phyloP scores from a whole-genome alignment of 768 basidiomycete species.

The Psilocybe azurescens region DNA sequence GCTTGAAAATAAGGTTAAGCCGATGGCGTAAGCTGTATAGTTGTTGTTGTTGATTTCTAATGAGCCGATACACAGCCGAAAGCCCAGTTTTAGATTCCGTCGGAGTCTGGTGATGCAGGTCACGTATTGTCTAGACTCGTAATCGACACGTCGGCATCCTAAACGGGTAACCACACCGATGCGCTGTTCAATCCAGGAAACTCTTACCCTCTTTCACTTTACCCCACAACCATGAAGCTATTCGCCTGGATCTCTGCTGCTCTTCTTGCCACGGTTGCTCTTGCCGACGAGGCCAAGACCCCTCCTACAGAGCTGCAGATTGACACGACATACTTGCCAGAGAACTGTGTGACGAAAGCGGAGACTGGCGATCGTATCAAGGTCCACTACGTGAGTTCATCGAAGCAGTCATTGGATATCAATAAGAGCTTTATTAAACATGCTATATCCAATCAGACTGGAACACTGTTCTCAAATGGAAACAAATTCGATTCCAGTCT shows the following conservation, averaged over 20 bases:
- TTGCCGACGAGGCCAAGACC: conserved; percentile 32
- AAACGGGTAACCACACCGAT: not conserved
- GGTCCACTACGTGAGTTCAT: conserved; percentile 74
- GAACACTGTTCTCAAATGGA: conserved; percentile 76
- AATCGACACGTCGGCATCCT: conserved; percentile 17
- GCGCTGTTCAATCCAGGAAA: not conserved
- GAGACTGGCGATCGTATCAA: conserved; percentile 65
- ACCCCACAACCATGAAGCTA: conserved; percentile 50
- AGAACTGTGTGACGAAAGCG: conserved; percentile 59
- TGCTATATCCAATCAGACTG: conserved; percentile 56
- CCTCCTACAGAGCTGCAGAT: conserved; percentile 62
- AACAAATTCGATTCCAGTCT: conserved; percentile 89
- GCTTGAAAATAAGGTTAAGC: conserved; percentile 37
- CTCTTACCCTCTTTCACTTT: not conserved
- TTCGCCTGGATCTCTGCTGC: conserved; percentile 52
- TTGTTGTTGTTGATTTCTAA: conserved; percentile 18
- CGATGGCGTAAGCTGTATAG: conserved; percentile 39
- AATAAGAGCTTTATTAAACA: not conserved
- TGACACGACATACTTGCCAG: conserved; percentile 64
- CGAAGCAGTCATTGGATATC: not conserved
- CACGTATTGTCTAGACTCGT: not conserved
- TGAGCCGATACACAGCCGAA: not conserved
- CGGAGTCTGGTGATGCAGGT: not conserved
- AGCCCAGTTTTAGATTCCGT: not conserved
- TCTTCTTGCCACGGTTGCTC: conserved; percentile 50